Evolutionary conservation across 1,139 yeast species (phyloP).

Genomic region (Trichomonascaceae sp.): DNA sequence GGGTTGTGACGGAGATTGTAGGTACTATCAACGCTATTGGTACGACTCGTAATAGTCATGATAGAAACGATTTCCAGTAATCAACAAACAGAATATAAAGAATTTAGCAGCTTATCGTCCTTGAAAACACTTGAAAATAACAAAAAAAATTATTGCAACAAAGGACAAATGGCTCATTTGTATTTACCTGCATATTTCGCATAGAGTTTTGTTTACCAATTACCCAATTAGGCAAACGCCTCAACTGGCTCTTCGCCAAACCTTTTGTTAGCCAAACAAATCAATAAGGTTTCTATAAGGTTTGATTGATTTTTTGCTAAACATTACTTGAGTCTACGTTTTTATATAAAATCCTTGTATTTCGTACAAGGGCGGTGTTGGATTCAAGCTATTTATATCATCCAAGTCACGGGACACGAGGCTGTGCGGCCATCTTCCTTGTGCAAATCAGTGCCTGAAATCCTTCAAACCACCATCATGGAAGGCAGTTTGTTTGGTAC

Average conservation of each 20-base stretch:
- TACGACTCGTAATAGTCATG: conserved; percentile 17
- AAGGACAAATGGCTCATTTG: neutral
- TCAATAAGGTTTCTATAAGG: neutral
- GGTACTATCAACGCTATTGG: conserved; percentile 24
- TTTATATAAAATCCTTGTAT: neutral
- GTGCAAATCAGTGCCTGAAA: neutral
- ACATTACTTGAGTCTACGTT: neutral
- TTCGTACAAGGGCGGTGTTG: neutral
- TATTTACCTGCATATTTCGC: neutral
- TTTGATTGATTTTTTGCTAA: too few relatives aligned
- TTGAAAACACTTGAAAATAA: neutral
- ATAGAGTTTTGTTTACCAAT: neutral
- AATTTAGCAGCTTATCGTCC: neutral
- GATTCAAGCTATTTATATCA: neutral
- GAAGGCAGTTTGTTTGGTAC: conserved; percentile 29
- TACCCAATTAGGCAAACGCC: neutral
- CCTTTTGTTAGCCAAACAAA: neutral
- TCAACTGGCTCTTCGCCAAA: neutral
- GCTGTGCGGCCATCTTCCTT: neutral
- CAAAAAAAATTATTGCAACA: neutral
- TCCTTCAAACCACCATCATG: neutral
- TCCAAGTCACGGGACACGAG: neutral
- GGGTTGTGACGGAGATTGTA: conserved; percentile 24
- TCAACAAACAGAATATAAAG: neutral
- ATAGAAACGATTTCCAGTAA: neutral